Percentiles rank a stretch among this genome's conserved stretches.
Conservation (phyloP, 176 grass and related monocot genomes). For the Oryza australiensis region DNA sequence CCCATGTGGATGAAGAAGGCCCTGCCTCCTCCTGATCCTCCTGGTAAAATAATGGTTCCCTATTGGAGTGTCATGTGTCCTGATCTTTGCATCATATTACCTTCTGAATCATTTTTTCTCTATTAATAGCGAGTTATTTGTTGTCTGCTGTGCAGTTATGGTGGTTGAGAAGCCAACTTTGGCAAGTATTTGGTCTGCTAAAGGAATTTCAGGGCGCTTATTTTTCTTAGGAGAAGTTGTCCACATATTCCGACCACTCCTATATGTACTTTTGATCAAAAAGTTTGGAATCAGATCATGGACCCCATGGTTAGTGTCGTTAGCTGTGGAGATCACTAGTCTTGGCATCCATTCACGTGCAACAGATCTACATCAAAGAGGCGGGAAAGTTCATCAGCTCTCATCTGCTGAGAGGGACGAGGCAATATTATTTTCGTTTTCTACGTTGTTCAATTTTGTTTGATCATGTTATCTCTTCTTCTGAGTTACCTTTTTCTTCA, state of each 20-base stretch:
- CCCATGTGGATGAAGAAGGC: constrained; percentile 48
- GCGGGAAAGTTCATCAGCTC: constrained; percentile 66
- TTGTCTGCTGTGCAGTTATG: constrained; percentile 25
- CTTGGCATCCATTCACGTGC: constrained; percentile 76
- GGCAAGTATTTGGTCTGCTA: constrained; percentile 68
- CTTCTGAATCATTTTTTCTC: background rate
- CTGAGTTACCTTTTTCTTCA: constrained; percentile 27
- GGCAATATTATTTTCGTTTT: constrained; percentile 57
- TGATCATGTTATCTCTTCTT: constrained; percentile 5
- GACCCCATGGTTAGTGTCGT: constrained; percentile 90
- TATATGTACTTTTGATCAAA: constrained; percentile 86
- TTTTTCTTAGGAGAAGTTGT: constrained; percentile 79
- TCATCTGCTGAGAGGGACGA: constrained; percentile 80
- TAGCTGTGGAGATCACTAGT: constrained; percentile 75
- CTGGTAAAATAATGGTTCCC: constrained; percentile 44
- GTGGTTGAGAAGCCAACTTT: constrained; percentile 67
- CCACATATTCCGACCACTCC: constrained; percentile 82
- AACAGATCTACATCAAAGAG: constrained; percentile 47
- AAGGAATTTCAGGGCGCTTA: constrained; percentile 64
- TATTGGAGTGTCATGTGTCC: background rate
- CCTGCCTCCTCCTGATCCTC: constrained; percentile 32
- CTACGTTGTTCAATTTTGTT: constrained; percentile 19
- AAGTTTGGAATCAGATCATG: constrained; percentile 94
- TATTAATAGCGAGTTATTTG: background rate
- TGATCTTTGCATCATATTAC: background rate